phyloP scores from a whole-genome alignment of 148 eudicot genomes.

The Rheum nobile region DNA sequence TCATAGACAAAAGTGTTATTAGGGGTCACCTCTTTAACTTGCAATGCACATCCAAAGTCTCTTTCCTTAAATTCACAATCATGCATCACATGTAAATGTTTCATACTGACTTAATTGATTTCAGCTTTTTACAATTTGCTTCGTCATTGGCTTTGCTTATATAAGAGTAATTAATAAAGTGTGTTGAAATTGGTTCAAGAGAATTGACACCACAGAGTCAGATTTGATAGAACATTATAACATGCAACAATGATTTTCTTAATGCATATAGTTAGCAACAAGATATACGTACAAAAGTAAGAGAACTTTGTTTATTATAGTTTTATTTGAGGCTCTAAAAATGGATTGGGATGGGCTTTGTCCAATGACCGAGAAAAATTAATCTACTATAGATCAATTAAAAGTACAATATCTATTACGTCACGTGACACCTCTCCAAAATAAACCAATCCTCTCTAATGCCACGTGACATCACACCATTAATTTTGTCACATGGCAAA shows the following conservation, averaged over 20 bases:
- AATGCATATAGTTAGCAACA: too few relatives aligned
- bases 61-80: conserved; percentile 1
- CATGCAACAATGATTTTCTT: neutral
- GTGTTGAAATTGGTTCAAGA: neutral
- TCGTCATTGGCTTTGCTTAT: neutral
- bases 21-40: neutral
- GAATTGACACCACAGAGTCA: neutral
- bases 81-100: neutral
- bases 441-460: too few relatives aligned
- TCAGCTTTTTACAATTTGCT: neutral
- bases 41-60: neutral
- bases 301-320: neutral
- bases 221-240: neutral
- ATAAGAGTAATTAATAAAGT: neutral
- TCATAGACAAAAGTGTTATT: neutral
- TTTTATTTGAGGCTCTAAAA: neutral
- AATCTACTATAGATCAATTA: too few relatives aligned
- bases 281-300: too few relatives aligned
- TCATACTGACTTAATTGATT: neutral
- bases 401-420: too few relatives aligned
- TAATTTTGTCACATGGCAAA: too few relatives aligned
- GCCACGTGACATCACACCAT: too few relatives aligned
- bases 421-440: too few relatives aligned
- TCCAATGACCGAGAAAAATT: too few relatives aligned
- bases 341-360: neutral